Evolutionary conservation across 2,329 filamentous ascomycete species (phyloP), one percentile per base, ranked within the genome.

Genomic region (Verticillium albo-atrum): DNA sequence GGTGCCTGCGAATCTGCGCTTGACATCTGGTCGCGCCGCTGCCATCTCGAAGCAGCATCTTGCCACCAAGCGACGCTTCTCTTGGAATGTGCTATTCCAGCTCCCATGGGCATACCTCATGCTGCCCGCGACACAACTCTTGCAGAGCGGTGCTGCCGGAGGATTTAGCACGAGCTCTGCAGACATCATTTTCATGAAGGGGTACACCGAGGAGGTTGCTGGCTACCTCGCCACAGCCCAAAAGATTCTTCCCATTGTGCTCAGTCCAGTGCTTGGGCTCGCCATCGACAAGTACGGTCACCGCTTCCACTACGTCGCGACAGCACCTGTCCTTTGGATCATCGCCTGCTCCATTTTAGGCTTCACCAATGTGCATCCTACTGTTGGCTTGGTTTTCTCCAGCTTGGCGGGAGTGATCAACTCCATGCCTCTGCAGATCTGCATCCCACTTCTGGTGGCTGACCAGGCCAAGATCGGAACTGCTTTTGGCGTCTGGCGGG

Each of bases 401-500:
- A 56, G 54, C 51, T 52, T 68, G 12, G 66, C 62, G 7, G 63
- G 65, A 2, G 50, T 65, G 1, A 67, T 67, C 32, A 67, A 67
- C 34, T 58, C 57, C 12, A 65, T 68, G 65, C 65, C 63, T 2
- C 62, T 68, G 27, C 59, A 67, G 3, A 61, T 67, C 9, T 63
- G 66, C 54, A 67, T 67, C 7, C 66, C 66, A 32, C 60, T 68
- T 4, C 56, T 67, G 10, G 66, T 67, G 15, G 64, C 61, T 0
- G 66, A 67, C n/a, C 62, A 68, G 47, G 64, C 54, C 25, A 68
- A 66, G 34, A 58, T 68, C n/a, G 66, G 66, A 3, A 67, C 64
- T 10, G 66, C 64, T 3, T 67, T 65, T 56, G 64, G 65, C 2
- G 59, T 67, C 0, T 67, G 66, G 65, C 56, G 65, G 25, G 64